Evolutionary conservation across 306 rosid species (phyloP).

Genomic region (Fragaria nilgerrensis): DNA sequence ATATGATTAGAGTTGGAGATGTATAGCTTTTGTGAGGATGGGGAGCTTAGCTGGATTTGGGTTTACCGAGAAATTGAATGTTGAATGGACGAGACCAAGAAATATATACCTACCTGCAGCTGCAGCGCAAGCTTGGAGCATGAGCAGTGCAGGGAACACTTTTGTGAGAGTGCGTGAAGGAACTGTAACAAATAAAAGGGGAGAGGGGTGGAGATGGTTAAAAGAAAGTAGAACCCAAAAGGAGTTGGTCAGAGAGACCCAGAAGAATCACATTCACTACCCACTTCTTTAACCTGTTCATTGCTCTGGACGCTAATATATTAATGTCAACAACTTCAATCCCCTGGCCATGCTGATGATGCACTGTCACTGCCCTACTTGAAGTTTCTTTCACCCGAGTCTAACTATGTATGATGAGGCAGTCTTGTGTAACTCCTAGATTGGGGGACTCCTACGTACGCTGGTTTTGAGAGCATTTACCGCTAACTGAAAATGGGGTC

Average conservation of each 20-base stretch:
- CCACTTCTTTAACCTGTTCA: background rate
- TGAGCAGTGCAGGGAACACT: constrained; percentile 6
- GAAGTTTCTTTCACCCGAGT: background rate
- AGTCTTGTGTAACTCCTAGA: background rate
- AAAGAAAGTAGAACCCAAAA: constrained; percentile 5
- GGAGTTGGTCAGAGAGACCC: constrained; percentile 16
- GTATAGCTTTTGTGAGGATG: background rate
- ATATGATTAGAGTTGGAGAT: background rate
- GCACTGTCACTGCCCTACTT: background rate
- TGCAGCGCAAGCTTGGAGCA: background rate
- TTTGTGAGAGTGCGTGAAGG: constrained; percentile 26
- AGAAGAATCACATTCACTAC: constrained; percentile 15
- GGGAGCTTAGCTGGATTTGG: background rate
- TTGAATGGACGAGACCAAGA: background rate
- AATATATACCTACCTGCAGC: background rate
- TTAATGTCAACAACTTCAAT: background rate
- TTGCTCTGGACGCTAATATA: constrained; percentile 12
- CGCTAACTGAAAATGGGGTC: background rate
- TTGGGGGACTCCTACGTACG: background rate
- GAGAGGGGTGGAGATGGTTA: constrained; percentile 6
- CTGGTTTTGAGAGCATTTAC: background rate
- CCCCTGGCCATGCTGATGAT: constrained; percentile 1
- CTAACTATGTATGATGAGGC: background rate
- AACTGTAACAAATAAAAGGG: constrained; percentile 11
- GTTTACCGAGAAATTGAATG: constrained; percentile 20